Percentiles rank a stretch among this genome's conserved stretches.
Evolutionary conservation across 108 stramenopile species (phyloP).

Genomic region (Nitzschia sp.): DNA sequence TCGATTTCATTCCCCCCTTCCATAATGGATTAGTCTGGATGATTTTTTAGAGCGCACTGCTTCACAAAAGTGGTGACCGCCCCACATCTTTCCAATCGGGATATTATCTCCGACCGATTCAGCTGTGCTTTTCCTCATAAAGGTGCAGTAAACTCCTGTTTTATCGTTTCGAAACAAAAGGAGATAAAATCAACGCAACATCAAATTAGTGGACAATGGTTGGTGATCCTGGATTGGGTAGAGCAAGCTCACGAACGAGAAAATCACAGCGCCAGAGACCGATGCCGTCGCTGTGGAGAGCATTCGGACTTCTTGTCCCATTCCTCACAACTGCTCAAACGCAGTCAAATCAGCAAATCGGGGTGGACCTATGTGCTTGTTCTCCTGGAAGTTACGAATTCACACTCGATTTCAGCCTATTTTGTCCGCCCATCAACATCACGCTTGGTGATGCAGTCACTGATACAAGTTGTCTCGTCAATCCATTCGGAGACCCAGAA

Average conservation of each 20-base stretch:
- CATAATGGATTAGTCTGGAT: not conserved
- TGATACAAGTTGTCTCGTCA: slow-evolving; percentile 38
- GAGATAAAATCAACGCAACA: not conserved
- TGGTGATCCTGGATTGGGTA: not conserved
- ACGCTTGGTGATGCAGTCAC: slow-evolving; percentile 35
- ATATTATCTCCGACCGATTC: not conserved
- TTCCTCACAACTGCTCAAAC: not conserved
- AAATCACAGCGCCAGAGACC: not conserved
- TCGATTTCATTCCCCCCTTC: not conserved
- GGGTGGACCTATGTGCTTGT: slow-evolving; percentile 39
- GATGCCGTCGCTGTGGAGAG: not conserved
- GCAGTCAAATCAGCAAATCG: slow-evolving; percentile 21
- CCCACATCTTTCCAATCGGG: not conserved
- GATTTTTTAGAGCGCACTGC: slow-evolving; percentile 7
- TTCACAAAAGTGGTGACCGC: slow-evolving; percentile 23
- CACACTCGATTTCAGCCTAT: slow-evolving; percentile 34
- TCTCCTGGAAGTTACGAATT: slow-evolving; percentile 46
- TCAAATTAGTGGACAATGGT: not conserved
- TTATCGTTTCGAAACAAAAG: not conserved
- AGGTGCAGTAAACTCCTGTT: not conserved
- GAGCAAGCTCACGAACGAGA: not conserved
- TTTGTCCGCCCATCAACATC: slow-evolving; percentile 41
- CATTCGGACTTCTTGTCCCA: slow-evolving; percentile 11
- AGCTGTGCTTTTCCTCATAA: not conserved
- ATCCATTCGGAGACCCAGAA: slow-evolving; percentile 27